Evolutionary conservation across 352 stramenopile genomes (phyloP).

Genomic region (Peronosclerospora sorghi): DNA sequence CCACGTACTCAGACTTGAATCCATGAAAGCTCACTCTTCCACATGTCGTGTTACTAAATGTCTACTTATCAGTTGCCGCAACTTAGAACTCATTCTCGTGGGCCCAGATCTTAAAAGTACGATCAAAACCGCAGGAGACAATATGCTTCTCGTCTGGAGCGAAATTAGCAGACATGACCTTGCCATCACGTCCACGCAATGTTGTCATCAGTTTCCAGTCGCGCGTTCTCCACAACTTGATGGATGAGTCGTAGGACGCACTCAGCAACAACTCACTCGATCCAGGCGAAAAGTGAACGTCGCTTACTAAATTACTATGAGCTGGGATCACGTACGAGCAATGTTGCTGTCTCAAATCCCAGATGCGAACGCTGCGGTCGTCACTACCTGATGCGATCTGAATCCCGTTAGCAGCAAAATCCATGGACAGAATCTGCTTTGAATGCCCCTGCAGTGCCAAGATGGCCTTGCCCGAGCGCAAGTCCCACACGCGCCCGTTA

Average conservation of each 20-base stretch:
- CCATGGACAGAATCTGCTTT: conserved; percentile 89
- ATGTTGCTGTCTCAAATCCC: conserved; percentile 90
- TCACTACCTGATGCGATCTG: conserved; percentile 90
- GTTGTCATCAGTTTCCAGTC: conserved; percentile 87
- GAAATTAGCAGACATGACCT: conserved; percentile 91
- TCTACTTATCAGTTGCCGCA: conserved; percentile 2
- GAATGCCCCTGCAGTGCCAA: conserved; percentile 87
- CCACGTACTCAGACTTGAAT: too few relatives aligned
- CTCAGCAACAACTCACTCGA: conserved; percentile 85
- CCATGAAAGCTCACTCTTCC: neutral
- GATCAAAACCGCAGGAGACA: conserved; percentile 85
- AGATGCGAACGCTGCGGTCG: conserved; percentile 93
- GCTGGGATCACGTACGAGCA: conserved; percentile 89
- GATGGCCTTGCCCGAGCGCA: conserved; percentile 91
- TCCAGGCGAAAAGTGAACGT: conserved; percentile 78
- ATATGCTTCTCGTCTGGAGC: conserved; percentile 81
- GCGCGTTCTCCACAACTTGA: conserved; percentile 91
- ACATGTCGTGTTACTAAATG: conserved; percentile 1
- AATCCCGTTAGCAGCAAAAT: conserved; percentile 91
- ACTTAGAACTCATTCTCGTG: conserved; percentile 83
- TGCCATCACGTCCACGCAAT: conserved; percentile 89
- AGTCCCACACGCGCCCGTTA: conserved; percentile 92
- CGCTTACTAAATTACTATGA: conserved; percentile 91
- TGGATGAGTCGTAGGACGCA: conserved; percentile 89
- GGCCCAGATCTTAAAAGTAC: conserved; percentile 89